Conservation (phyloP, 768 basidiomycete genomes). For the Pisolithus microcarpus region DNA sequence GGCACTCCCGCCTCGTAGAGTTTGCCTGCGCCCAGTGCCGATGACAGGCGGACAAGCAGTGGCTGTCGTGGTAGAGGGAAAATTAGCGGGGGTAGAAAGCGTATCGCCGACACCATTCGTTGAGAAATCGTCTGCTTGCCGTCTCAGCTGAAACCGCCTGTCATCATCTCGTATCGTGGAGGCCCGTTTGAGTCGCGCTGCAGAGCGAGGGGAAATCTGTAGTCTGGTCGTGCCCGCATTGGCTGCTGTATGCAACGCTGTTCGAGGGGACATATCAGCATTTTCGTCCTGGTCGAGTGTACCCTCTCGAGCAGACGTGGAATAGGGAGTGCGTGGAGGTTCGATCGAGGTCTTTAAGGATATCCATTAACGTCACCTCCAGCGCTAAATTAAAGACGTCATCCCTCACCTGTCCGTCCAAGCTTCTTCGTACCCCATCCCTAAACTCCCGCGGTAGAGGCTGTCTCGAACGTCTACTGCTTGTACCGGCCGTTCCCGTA, state of each 20-base stretch:
- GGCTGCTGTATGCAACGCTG: constrained; percentile 16
- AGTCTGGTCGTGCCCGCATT: constrained; percentile 12
- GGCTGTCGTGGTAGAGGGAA: not conserved
- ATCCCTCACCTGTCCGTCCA: constrained; percentile 36
- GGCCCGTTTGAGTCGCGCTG: constrained; percentile 25
- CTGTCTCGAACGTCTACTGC: constrained; percentile 37
- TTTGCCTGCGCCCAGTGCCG: constrained; percentile 44
- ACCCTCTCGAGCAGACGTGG: constrained; percentile 18
- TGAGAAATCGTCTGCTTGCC: constrained; percentile 45
- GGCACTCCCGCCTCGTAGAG: constrained; percentile 57
- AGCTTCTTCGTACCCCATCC: constrained; percentile 28
- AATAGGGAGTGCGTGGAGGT: constrained; percentile 34
- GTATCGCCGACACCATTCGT: constrained; percentile 1
- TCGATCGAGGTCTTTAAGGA: constrained; percentile 25
- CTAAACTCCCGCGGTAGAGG: constrained; percentile 47
- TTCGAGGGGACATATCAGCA: constrained; percentile 17
- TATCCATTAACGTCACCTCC: not conserved
- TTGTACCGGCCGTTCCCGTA: constrained; percentile 10
- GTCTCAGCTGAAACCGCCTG: constrained; percentile 44
- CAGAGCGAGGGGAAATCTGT: constrained; percentile 24
- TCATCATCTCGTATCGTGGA: constrained; percentile 45
- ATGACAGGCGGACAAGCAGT: constrained; percentile 5
- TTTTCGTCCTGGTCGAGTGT: constrained; percentile 6
- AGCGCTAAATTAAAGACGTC: too few relatives aligned
- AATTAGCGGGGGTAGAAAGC: too few relatives aligned